These are phyloP conservation scores for Tanacetum coccineum DNA, from an alignment of 129 eudicot genomes.

Conservation along the genomic window DNA sequence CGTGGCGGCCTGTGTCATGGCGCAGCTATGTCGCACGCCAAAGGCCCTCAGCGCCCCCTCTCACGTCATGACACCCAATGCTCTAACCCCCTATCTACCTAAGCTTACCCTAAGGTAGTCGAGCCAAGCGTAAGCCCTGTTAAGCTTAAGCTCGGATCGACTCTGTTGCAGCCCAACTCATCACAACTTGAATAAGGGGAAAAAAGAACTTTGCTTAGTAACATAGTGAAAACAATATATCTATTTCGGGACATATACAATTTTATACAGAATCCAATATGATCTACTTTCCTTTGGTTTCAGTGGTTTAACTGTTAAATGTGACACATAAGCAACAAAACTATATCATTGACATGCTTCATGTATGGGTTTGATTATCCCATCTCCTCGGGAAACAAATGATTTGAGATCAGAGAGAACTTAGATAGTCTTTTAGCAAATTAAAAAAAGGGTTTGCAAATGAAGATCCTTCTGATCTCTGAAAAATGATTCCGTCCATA, in stretches of 20 bases:
- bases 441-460: slow-evolving; percentile 32
- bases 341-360: slow-evolving; percentile 2
- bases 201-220: not conserved
- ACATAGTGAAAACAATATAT: not conserved
- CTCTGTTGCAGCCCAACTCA: too few species aligned
- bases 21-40: too few species aligned
- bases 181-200: too few species aligned
- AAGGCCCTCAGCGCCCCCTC: too few species aligned
- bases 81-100: too few species aligned
- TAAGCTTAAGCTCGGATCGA: too few species aligned
- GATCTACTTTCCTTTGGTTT: slow-evolving; percentile 15
- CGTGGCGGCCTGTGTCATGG: too few species aligned
- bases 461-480: slow-evolving; percentile 46
- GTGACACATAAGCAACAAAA: not conserved
- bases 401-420: slow-evolving; percentile 34
- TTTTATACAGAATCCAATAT: not conserved
- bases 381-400: not conserved
- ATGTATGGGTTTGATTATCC: not conserved
- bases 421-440: slow-evolving; percentile 49
- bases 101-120: too few species aligned
- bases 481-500: slow-evolving; percentile 71
- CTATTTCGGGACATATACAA: too few species aligned
- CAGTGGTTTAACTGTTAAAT: not conserved
- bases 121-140: too few species aligned
- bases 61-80: too few species aligned